Percentiles rank a stretch among this genome's conserved stretches.
These are phyloP conservation scores for Coprinopsis sp. DNA, from an alignment of 768 basidiomycete genomes.

Conservation along the genomic window DNA sequence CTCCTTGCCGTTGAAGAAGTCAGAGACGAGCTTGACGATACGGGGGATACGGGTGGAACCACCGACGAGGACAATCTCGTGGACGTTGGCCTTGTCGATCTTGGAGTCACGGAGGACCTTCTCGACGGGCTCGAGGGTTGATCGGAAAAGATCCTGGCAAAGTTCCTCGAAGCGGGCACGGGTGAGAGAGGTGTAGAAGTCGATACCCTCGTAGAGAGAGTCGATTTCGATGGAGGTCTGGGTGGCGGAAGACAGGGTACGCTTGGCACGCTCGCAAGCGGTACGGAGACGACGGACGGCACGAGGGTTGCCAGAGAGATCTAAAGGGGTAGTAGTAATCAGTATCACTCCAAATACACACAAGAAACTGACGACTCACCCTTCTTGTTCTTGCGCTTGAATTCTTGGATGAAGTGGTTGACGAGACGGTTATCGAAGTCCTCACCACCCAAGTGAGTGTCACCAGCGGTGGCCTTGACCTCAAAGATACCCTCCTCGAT, in stretches of 20 bases:
- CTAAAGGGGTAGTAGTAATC: slow-evolving; percentile 29
- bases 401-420: slow-evolving; percentile 94
- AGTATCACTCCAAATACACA: background rate
- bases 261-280: slow-evolving; percentile 98
- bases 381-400: slow-evolving; percentile 98
- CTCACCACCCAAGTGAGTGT: slow-evolving; percentile 97
- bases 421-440: slow-evolving; percentile 98
- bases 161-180: slow-evolving; percentile 97
- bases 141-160: slow-evolving; percentile 92
- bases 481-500: slow-evolving; percentile 98
- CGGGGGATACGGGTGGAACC: slow-evolving; percentile 98
- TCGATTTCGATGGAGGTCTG: slow-evolving; percentile 98
- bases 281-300: slow-evolving; percentile 96
- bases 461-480: slow-evolving; percentile 97
- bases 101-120: slow-evolving; percentile 97
- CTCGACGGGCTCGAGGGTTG: slow-evolving; percentile 92
- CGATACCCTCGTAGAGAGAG: slow-evolving; percentile 95
- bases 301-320: slow-evolving; percentile 87
- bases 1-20: slow-evolving; percentile 98
- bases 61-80: slow-evolving; percentile 97
- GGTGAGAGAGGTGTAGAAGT: slow-evolving; percentile 97
- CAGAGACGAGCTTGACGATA: slow-evolving; percentile 94
- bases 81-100: slow-evolving; percentile 93
- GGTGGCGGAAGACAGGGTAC: slow-evolving; percentile 93
- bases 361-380: slow-evolving; percentile 40